Evolutionary conservation across 352 stramenopile genomes (phyloP).

Genomic region (Pythium grandisporangium): DNA sequence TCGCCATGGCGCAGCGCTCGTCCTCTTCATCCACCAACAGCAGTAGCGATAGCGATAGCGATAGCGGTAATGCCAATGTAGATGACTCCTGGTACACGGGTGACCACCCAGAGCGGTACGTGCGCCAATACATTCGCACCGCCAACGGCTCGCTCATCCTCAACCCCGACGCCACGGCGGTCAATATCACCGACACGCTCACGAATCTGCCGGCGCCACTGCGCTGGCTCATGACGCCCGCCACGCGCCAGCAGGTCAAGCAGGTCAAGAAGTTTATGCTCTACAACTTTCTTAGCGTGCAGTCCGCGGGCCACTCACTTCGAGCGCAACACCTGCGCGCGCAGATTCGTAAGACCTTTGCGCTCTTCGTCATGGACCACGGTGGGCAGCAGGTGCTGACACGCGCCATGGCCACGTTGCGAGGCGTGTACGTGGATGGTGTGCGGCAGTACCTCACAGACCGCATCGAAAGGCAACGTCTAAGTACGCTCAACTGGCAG

Average conservation of each 20-base stretch:
- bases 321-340: conserved; percentile 20
- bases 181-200: conserved; percentile 10
- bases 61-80: conserved; percentile 6
- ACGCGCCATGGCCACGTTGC: conserved; percentile 17
- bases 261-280: conserved; percentile 19
- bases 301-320: conserved; percentile 24
- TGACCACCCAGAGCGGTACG: conserved; percentile 35
- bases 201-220: conserved; percentile 10
- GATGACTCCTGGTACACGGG: conserved; percentile 25
- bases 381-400: conserved; percentile 27
- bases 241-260: conserved; percentile 20
- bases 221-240: conserved; percentile 19
- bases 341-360: conserved; percentile 20
- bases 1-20: no score
- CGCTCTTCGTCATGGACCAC: conserved; percentile 28
- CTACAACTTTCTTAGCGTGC: conserved; percentile 43
- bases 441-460: conserved; percentile 18
- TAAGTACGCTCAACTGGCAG: neutral
- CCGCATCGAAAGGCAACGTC: neutral
- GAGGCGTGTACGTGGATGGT: conserved; percentile 27
- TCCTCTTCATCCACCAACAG: conserved; percentile 1
- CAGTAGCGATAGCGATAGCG: conserved; percentile 6
- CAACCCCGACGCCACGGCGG: conserved; percentile 10
- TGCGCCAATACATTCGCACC: conserved; percentile 23
- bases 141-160: conserved; percentile 25